Evolutionary conservation across 179 eudicot genomes (phyloP), one percentile per base, ranked within the genome.

Genomic region (Heliamphora pulchella): DNA sequence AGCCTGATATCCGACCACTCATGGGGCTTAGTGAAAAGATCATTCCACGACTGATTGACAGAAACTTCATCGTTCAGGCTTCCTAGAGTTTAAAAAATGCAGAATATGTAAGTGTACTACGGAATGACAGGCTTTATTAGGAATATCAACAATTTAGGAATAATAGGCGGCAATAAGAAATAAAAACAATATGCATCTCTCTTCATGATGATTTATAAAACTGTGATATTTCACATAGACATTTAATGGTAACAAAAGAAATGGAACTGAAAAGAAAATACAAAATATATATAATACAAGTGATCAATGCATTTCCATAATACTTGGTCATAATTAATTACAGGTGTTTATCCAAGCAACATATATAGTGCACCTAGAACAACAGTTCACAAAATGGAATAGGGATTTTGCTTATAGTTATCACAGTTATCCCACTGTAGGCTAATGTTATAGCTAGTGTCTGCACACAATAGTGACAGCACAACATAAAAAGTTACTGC

Each of bases 1-100:
- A 18, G 11, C 71, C 71, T 67, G 71, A 67, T 41, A 5, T 67
- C 71, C 79, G 69, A 76, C 79, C 79, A 76, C 77, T 57, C 68
- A 5, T 57, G 65, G 61, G 81, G 75, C 43, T 58, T 79, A 31
- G 81, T n/a, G 22, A 70, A 11, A 20, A 55, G 81, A 70, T 58
- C 76, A 53, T 63, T 58, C 59, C 48, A 22, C 71, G 43, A 79
- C 67, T 79, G 77, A 54, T 79, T 51, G 20, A 69, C 18, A 51
- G 61, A 78, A 7, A 65, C 10, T 10, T 78, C 71, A 41, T 48
- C 47, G 74, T 53, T 69, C 63, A 51, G 1, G 41, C 58, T 51
- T 66, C 22, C 80, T 78, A 50, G 44, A 47, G 10, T 46, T 46
- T 0, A 39, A 48, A 73, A 31, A 31, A 31, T 31, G 76, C 7